These are phyloP conservation scores for Fusarium succisae DNA, from an alignment of 2,329 filamentous ascomycete species.

Conservation along the genomic window DNA sequence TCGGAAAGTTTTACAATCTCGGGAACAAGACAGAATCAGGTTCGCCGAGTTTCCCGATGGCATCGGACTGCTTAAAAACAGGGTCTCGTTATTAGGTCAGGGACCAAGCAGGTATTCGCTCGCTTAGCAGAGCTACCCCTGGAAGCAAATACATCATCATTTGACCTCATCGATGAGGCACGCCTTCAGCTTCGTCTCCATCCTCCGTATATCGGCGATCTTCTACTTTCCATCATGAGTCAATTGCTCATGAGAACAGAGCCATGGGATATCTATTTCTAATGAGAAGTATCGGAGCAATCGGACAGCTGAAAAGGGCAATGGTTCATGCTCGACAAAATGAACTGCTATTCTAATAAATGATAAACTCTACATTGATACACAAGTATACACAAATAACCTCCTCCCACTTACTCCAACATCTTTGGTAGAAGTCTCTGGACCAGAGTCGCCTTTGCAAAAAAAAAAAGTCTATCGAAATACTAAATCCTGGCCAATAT, in stretches of 20 bases:
- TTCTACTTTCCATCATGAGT: background rate
- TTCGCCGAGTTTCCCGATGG: constrained; percentile 9
- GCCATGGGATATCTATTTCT: background rate
- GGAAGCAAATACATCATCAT: constrained; percentile 21
- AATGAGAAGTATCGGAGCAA: background rate
- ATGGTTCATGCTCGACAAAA: background rate
- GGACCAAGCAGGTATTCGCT: constrained; percentile 9
- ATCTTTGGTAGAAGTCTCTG: background rate
- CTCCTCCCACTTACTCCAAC: background rate
- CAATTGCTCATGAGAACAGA: constrained; percentile 5
- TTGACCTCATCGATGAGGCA: constrained; percentile 17
- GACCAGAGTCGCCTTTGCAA: background rate
- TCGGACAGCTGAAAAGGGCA: background rate
- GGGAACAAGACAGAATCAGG: background rate
- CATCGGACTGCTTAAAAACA: constrained; percentile 11
- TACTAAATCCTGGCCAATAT: background rate
- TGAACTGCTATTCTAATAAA: background rate
- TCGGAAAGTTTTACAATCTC: background rate
- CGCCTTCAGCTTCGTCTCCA: background rate
- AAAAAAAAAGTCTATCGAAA: background rate
- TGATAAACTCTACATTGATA: background rate
- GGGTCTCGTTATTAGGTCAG: constrained; percentile 14
- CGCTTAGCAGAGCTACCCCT: constrained; percentile 25
- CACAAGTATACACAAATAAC: background rate
- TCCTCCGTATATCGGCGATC: background rate